These are phyloP conservation scores for Fraxinus paxiana DNA, from an alignment of 305 asterid genomes.

Conservation along the genomic window DNA sequence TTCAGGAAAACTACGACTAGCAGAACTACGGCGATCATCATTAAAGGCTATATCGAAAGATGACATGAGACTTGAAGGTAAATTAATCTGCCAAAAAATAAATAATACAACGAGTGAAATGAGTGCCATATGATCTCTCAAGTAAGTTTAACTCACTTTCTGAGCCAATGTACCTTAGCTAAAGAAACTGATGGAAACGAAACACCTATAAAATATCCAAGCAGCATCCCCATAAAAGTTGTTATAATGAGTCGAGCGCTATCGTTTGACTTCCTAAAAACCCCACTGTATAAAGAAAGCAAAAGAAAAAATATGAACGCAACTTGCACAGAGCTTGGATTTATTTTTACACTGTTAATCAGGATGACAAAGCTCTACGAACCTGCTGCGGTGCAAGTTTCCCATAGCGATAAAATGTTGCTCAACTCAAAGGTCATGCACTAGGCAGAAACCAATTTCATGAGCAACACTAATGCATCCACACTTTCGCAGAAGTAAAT, in stretches of 20 bases:
- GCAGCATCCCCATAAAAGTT: constrained; percentile 68
- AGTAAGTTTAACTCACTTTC: constrained; percentile 1
- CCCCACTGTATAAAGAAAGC: constrained; percentile 52
- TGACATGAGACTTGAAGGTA: constrained; percentile 65
- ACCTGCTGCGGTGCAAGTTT: constrained; percentile 85
- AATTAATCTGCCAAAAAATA: constrained; percentile 58
- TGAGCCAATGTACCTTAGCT: constrained; percentile 47
- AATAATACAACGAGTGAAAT: constrained; percentile 12
- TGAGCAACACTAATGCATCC: constrained; percentile 45
- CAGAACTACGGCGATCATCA: constrained; percentile 37
- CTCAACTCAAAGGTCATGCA: constrained; percentile 50
- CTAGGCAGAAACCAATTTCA: constrained; percentile 49
- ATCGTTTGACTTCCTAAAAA: constrained; percentile 54
- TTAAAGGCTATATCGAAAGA: constrained; percentile 46
- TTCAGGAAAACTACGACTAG: constrained; percentile 65
- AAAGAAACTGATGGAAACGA: constrained; percentile 76
- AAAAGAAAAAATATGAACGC: constrained; percentile 1
- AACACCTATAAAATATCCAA: constrained; percentile 77
- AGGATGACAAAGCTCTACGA: constrained; percentile 18
- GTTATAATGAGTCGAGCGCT: constrained; percentile 58
- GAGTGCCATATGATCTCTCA: background rate
- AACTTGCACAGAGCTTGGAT: background rate
- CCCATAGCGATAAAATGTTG: constrained; percentile 61
- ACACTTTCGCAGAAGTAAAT: constrained; percentile 23
- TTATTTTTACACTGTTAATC: background rate